Base-by-base conservation (phyloP, 805 yeast genomes). In the Alloascoidea hylecoeti region DNA sequence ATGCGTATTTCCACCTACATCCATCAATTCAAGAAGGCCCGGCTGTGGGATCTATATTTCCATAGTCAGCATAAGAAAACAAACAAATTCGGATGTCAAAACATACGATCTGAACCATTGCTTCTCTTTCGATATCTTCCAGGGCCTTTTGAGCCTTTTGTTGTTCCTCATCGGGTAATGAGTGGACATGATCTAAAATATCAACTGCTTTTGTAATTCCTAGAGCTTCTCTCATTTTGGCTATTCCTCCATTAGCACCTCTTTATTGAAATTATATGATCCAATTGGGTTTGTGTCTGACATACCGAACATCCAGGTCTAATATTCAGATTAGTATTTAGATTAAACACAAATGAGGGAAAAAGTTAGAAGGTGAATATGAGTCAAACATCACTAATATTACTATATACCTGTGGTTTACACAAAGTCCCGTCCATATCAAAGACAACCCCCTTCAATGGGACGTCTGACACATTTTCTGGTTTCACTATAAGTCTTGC, bases 351-450 rank as follows among this genome's bases (percentile, higher is more conserved):
- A n/a, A n/a, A n/a, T n/a, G n/a, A n/a, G n/a, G n/a, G n/a, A n/a
- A n/a, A n/a, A 23, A n/a, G 30, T 23, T 23, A 23, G 30, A 9
- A 23, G n/a, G 30, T 23, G 9, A n/a, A n/a, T 9, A 23, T 9
- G 13, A 9, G 30, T 9, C n/a, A 23, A 23, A 23, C 30, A 23
- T n/a, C 9, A 23, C 9, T 9, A 23, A 9, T 9, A 23, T 9
- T 9, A n/a, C 9, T n/a, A 23, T n/a, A 23, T 9, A 23, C 30
- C n/a, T 23, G 30, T 1, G 85, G 84, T 12, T 69, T 56, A 44
- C 81, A 74, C 39, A 80, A 50, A 0, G 89, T 80, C 3, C 88
- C 88, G 50, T 80, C 89, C 89, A 80, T 79, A 48, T 80, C 89
- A 49, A 80, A 80, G 1, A 80, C 61, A 4, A 80, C 50, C 0